phyloP scores from a whole-genome alignment of 441 rosid species.

The Gossypium lobatum region DNA sequence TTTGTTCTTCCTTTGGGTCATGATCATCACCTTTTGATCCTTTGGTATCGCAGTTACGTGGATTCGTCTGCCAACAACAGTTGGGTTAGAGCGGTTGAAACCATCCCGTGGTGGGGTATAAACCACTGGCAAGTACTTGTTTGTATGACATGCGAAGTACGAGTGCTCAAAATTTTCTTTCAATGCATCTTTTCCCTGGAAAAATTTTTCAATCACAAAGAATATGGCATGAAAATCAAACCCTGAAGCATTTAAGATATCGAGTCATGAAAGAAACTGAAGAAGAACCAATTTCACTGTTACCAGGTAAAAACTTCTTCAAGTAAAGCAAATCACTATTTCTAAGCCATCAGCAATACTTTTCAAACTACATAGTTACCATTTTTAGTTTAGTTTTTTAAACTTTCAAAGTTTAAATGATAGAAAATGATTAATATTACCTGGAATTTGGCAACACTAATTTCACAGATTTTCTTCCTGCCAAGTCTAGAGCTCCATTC shows the following conservation, averaged over 20 bases:
- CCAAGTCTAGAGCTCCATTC: constrained; percentile 23
- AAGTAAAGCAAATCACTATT: too few species aligned
- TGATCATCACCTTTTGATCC: not conserved
- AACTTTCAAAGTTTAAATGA: not conserved
- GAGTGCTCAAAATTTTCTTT: constrained; percentile 27
- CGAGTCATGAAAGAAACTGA: too few species aligned
- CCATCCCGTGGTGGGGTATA: constrained; percentile 45
- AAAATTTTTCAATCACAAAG: not conserved
- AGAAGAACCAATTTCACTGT: not conserved
- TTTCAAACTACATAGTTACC: too few species aligned
- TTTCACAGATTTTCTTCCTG: constrained; percentile 34
- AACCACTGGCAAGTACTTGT: constrained; percentile 38
- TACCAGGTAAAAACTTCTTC: too few species aligned
- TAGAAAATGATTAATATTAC: constrained; percentile 6
- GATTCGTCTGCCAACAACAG: constrained; percentile 23
- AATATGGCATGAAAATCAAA: too few species aligned
- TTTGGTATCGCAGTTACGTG: not conserved
- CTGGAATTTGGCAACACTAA: constrained; percentile 34
- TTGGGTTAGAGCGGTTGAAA: not conserved
- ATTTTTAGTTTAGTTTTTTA: too few species aligned
- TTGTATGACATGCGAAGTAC: constrained; percentile 34
- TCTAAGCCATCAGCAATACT: too few species aligned
- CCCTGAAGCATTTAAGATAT: too few species aligned
- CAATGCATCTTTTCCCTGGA: constrained; percentile 43
- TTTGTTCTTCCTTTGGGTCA: constrained; percentile 2